These are phyloP conservation scores for Naegleria gruberi DNA, from an alignment of 208 protist species.

Conservation along the genomic window DNA sequence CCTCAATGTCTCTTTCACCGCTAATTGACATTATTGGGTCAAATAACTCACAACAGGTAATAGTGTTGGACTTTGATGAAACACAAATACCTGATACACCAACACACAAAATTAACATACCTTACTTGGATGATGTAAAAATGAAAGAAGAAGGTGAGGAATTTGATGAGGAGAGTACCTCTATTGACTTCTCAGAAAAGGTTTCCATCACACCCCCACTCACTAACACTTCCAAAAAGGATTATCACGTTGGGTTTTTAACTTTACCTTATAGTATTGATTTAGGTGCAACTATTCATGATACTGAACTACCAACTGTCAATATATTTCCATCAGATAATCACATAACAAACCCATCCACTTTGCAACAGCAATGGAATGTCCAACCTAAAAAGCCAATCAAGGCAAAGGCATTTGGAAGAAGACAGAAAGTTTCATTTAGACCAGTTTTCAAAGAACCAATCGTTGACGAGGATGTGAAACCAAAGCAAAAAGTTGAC, in stretches of 20 bases:
- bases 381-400: neutral
- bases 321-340: neutral
- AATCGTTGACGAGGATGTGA: neutral
- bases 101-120: too few species aligned
- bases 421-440: neutral
- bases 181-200: neutral
- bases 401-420: neutral
- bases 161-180: neutral
- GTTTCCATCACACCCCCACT: neutral
- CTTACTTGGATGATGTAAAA: too few species aligned
- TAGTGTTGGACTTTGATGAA: neutral
- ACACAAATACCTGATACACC: neutral
- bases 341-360: neutral
- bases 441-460: neutral
- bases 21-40: neutral
- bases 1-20: neutral
- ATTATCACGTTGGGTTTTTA: neutral
- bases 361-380: too few species aligned
- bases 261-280: neutral
- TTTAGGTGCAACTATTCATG: neutral
- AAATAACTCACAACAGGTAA: neutral
- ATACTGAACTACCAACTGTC: neutral
- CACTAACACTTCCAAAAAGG: neutral
- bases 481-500: neutral
- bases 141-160: neutral